Conservation (phyloP, 768 basidiomycete species). For the Gymnopilus junonius region DNA sequence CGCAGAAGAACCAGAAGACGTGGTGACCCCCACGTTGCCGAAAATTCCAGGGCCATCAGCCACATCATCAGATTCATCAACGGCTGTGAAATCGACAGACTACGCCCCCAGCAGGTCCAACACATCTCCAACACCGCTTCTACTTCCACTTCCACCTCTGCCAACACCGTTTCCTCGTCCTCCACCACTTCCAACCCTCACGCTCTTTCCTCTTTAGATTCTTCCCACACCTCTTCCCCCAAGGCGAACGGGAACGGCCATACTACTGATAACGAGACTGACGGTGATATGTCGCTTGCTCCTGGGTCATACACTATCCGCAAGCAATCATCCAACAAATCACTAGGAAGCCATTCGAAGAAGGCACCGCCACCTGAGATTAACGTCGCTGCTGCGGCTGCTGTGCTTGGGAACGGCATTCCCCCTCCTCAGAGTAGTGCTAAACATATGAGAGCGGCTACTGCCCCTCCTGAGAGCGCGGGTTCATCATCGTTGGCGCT, state of each 20-base stretch:
- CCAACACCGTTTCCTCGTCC: background rate
- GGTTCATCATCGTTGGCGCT: background rate
- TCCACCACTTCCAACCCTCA: too few relatives aligned
- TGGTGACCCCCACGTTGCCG: slow-evolving; percentile 14
- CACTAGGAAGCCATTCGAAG: slow-evolving; percentile 31
- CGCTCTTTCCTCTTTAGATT: too few relatives aligned
- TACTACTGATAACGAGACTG: background rate
- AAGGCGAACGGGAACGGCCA: background rate
- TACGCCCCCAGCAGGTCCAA: background rate
- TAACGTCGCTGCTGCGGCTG: slow-evolving; percentile 17
- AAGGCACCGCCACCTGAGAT: slow-evolving; percentile 31
- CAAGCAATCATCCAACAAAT: slow-evolving; percentile 41
- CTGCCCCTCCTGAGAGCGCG: slow-evolving; percentile 28
- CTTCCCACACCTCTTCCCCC: too few relatives aligned
- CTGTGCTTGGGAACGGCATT: background rate
- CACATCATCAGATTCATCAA: slow-evolving; percentile 8
- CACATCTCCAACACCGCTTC: background rate
- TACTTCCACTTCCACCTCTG: background rate
- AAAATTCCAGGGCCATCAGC: slow-evolving; percentile 5
- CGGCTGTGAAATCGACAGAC: slow-evolving; percentile 2
- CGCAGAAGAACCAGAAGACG: slow-evolving; percentile 7
- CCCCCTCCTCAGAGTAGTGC: background rate
- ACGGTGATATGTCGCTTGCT: slow-evolving; percentile 24
- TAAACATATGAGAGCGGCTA: slow-evolving; percentile 32
- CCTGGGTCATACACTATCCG: slow-evolving; percentile 31